phyloP scores from a whole-genome alignment of 768 basidiomycete genomes.

The Floccularia luteovirens region DNA sequence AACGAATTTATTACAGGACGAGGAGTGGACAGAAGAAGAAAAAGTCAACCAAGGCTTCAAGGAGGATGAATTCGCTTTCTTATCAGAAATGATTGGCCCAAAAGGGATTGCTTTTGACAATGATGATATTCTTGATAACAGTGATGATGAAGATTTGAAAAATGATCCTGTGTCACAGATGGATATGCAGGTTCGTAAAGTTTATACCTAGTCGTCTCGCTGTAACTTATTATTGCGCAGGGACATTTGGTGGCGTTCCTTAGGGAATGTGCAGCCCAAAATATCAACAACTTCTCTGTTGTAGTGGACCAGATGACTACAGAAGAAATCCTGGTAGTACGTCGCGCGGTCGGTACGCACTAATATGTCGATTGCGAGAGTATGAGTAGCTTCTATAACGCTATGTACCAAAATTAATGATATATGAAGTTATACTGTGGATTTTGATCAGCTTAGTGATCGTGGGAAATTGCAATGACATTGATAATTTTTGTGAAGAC shows the following conservation, averaged over 20 bases:
- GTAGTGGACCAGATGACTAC: slow-evolving; percentile 59
- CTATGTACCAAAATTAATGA: no score
- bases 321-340: slow-evolving; percentile 68
- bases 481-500: no score
- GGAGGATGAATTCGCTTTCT: slow-evolving; percentile 73
- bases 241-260: slow-evolving; percentile 66
- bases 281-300: slow-evolving; percentile 53
- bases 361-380: background rate
- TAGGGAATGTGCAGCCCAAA: slow-evolving; percentile 55
- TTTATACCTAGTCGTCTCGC: background rate
- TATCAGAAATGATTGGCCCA: slow-evolving; percentile 78
- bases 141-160: slow-evolving; percentile 83
- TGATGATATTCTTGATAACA: slow-evolving; percentile 66
- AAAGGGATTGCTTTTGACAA: slow-evolving; percentile 70
- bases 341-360: slow-evolving; percentile 28
- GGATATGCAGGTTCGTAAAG: slow-evolving; percentile 54
- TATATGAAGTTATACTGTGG: no score
- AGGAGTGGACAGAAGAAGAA: slow-evolving; percentile 94
- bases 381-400: no score
- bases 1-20: slow-evolving; percentile 40
- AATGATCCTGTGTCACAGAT: slow-evolving; percentile 83
- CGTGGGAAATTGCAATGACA: slow-evolving; percentile 6
- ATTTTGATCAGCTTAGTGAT: no score
- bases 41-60: slow-evolving; percentile 48
- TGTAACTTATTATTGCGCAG: slow-evolving; percentile 23